A percentile compares a stretch with the other conserved stretches of the same genome.
phyloP scores from a whole-genome alignment of 345 rosid genomes.

The Gossypium bickii region DNA sequence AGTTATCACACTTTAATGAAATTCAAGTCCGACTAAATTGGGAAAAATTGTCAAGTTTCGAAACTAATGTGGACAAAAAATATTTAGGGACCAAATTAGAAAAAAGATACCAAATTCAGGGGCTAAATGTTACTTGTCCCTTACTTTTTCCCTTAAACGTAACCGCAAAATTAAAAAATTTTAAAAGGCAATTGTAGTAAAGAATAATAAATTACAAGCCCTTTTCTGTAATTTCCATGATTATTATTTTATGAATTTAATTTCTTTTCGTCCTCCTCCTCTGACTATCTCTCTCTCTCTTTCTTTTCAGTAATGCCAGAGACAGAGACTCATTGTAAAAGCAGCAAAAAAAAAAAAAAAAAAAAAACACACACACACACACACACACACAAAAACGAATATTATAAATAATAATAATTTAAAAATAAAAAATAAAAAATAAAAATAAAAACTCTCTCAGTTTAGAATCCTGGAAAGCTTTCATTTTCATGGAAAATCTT shows the following conservation, averaged over 20 bases:
- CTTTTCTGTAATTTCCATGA: neutral
- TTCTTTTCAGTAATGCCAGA: neutral
- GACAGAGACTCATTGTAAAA: neutral
- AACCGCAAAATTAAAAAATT: neutral
- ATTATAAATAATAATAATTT: neutral
- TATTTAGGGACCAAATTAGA: too few relatives aligned
- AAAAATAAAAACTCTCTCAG: neutral
- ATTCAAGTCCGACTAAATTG: too few relatives aligned
- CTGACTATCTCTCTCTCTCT: neutral
- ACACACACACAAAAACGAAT: neutral
- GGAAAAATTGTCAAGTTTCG: too few relatives aligned
- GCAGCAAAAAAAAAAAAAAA: neutral
- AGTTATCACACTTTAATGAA: too few relatives aligned
- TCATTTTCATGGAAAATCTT: conserved; percentile 54
- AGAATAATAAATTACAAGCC: neutral
- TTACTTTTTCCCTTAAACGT: neutral
- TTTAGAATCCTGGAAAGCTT: conserved; percentile 20
- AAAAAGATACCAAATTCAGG: too few relatives aligned
- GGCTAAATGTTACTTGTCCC: neutral
- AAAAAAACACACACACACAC: neutral
- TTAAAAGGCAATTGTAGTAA: neutral
- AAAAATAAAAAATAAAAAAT: neutral
- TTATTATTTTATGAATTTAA: too few relatives aligned
- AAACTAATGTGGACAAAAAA: too few relatives aligned
- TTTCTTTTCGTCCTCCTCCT: neutral